Evolutionary conservation across 2,329 filamentous ascomycete species (phyloP).

Genomic region (Trichoderma cornu-damae): DNA sequence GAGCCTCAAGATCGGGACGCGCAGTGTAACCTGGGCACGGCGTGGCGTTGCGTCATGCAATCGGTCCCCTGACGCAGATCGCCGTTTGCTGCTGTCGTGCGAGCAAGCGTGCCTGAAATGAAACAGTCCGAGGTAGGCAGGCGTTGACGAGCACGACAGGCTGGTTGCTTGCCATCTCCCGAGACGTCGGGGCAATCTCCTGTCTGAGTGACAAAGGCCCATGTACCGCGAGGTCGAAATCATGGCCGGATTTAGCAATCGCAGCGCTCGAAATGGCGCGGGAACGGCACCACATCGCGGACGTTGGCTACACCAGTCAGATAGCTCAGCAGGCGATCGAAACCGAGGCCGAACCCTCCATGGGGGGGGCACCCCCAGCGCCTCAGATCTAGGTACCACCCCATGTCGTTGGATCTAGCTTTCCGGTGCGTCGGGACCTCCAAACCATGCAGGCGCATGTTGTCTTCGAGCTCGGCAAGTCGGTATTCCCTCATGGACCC

Average conservation of each 20-base stretch:
- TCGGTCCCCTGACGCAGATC: constrained; percentile 19
- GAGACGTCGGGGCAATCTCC: constrained; percentile 19
- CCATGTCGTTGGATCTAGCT: constrained; percentile 41
- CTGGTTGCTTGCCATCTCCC: constrained; percentile 14
- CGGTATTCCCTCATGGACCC: constrained; percentile 87
- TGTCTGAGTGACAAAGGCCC: constrained; percentile 5
- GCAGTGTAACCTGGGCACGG: constrained; percentile 15
- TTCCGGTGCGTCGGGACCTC: constrained; percentile 34
- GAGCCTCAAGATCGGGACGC: constrained; percentile 18
- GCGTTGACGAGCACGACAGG: constrained; percentile 20
- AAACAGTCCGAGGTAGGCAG: constrained; percentile 20
- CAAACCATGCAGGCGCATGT: constrained; percentile 67
- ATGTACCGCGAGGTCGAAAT: constrained; percentile 1
- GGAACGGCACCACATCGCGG: constrained; percentile 80
- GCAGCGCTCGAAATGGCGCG: constrained; percentile 63
- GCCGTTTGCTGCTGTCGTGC: constrained; percentile 16
- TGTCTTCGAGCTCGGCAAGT: constrained; percentile 58
- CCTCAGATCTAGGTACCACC: constrained; percentile 85
- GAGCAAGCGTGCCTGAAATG: constrained; percentile 16
- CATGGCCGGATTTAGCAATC: constrained; percentile 43
- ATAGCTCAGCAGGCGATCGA: constrained; percentile 81
- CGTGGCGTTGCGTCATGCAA: constrained; percentile 20
- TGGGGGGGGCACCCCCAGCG: constrained; percentile 89
- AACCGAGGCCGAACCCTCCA: constrained; percentile 85
- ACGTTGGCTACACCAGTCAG: constrained; percentile 76